phyloP scores from a whole-genome alignment of 1,139 yeast genomes.

The Hyphopichia khmerensis region DNA sequence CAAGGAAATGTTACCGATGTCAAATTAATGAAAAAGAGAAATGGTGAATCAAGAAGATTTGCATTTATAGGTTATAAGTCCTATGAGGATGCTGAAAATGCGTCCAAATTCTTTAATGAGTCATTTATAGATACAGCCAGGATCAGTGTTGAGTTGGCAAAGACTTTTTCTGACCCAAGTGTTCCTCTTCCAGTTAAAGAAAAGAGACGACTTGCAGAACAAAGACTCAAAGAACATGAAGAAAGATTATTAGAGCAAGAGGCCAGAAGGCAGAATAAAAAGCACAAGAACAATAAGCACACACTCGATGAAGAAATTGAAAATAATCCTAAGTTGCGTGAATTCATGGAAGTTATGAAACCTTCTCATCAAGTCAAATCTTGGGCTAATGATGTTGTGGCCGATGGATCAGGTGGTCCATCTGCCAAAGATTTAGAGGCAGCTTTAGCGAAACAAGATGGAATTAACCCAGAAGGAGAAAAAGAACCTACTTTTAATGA shows the following conservation, averaged over 20 bases:
- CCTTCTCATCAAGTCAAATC: conserved; percentile 64
- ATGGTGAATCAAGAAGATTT: conserved; percentile 88
- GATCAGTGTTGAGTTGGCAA: conserved; percentile 78
- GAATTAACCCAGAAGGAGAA: conserved; percentile 9
- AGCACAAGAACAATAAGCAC: conserved; percentile 18
- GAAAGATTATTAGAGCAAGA: conserved; percentile 49
- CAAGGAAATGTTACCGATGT: conserved; percentile 81
- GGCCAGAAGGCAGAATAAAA: conserved; percentile 26
- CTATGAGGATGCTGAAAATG: conserved; percentile 70
- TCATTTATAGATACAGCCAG: conserved; percentile 82
- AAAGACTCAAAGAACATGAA: conserved; percentile 54
- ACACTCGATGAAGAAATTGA: conserved; percentile 58
- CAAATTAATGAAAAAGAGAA: conserved; percentile 72
- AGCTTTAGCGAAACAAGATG: conserved; percentile 31
- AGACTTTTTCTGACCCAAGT: conserved; percentile 76
- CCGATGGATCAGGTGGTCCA: conserved; percentile 55
- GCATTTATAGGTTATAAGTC: conserved; percentile 87
- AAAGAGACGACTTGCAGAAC: conserved; percentile 55
- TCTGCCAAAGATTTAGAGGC: conserved; percentile 40
- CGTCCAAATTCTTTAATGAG: conserved; percentile 72
- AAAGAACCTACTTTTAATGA: not conserved
- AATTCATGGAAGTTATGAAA: conserved; percentile 80
- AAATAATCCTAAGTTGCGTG: conserved; percentile 67
- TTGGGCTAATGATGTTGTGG: conserved; percentile 74
- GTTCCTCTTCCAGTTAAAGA: conserved; percentile 77